Evolutionary conservation across 352 stramenopile species (phyloP).

Genomic region (Phytopythium boreale): DNA sequence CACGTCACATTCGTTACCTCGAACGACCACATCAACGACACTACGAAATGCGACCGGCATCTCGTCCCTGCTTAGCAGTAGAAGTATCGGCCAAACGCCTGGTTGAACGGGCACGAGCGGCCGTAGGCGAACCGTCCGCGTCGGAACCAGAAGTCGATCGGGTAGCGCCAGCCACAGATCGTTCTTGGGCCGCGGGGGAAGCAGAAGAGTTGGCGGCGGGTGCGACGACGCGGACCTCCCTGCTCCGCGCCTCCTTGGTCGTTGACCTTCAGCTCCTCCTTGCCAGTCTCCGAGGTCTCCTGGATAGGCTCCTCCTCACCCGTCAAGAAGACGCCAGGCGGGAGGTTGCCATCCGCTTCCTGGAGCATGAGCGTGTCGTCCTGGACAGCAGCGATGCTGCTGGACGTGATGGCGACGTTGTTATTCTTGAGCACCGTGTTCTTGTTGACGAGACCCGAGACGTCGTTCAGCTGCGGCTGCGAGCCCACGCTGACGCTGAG

Average conservation of each 20-base stretch:
- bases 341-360: constrained; percentile 1
- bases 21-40: background rate
- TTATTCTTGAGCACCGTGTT: constrained; percentile 10
- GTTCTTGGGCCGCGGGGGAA: background rate
- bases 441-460: constrained; percentile 5
- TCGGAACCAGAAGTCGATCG: constrained; percentile 32
- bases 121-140: constrained; percentile 31
- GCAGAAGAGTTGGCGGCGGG: constrained; percentile 20
- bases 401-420: constrained; percentile 8
- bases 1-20: background rate
- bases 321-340: constrained; percentile 13
- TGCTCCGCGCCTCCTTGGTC: background rate
- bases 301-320: constrained; percentile 12
- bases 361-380: constrained; percentile 4
- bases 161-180: constrained; percentile 40
- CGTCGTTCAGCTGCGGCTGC: constrained; percentile 4
- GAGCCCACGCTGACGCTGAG: constrained; percentile 5
- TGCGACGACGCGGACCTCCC: constrained; percentile 9
- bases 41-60: background rate
- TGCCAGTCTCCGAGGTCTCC: background rate
- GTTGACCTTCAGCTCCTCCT: background rate
- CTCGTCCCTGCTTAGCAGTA: constrained; percentile 23
- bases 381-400: constrained; percentile 1
- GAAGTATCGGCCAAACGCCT: constrained; percentile 24
- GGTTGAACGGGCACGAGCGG: constrained; percentile 22